A percentile compares a stretch with the other conserved stretches of the same genome.
Conservation (phyloP, 225 moss, liverwort and hornwort species). For the Antitrichia curtipendula region DNA sequence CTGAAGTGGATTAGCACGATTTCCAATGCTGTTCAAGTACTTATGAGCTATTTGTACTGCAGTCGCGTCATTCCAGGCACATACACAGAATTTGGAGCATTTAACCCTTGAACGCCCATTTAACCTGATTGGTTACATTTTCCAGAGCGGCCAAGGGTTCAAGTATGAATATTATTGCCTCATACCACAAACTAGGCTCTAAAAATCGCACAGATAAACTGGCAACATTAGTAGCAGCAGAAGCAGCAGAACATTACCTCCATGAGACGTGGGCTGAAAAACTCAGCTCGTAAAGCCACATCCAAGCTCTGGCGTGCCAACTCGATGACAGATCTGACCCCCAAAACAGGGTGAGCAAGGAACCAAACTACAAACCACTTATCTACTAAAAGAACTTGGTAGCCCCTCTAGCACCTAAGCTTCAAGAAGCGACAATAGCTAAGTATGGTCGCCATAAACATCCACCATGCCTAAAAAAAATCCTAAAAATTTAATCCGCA, state of each 20-base stretch:
- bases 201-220: neutral
- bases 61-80: neutral
- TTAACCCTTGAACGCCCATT: neutral
- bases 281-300: slow-evolving; percentile 46
- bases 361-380: neutral
- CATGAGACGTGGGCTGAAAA: slow-evolving; percentile 97
- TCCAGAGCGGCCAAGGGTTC: neutral
- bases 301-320: slow-evolving; percentile 85
- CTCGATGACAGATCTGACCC: slow-evolving; percentile 66
- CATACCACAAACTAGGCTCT: neutral
- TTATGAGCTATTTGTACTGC: neutral
- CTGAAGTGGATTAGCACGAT: neutral
- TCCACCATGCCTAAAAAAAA: neutral
- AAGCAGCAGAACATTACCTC: slow-evolving; percentile 35
- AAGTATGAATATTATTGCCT: neutral
- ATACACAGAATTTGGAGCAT: neutral
- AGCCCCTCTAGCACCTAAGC: neutral
- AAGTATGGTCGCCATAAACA: neutral
- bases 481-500: neutral
- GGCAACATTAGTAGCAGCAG: neutral
- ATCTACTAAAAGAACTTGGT: neutral
- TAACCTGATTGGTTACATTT: neutral
- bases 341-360: neutral
- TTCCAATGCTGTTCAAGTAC: neutral
- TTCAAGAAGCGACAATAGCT: neutral